Conservation (phyloP, 2,329 filamentous ascomycete species). For the Zelopaecilomyces penicillatus region DNA sequence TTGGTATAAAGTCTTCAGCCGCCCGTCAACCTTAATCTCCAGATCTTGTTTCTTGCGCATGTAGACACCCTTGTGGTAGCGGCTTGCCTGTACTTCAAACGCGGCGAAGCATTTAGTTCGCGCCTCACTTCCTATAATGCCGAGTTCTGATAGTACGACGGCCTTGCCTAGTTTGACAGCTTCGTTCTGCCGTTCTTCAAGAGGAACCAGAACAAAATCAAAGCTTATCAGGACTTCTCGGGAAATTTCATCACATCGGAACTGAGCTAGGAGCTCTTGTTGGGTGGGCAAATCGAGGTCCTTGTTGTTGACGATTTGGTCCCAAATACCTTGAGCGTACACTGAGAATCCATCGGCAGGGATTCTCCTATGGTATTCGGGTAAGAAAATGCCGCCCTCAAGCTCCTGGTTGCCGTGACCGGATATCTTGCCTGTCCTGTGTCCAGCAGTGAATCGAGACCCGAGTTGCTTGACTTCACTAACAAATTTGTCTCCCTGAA, state of each 20-base stretch:
- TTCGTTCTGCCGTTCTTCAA: slow-evolving; percentile 80
- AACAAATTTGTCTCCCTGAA: slow-evolving; percentile 87
- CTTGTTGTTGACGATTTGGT: slow-evolving; percentile 98
- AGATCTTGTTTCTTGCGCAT: slow-evolving; percentile 76
- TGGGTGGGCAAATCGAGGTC: slow-evolving; percentile 94
- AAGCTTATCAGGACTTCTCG: slow-evolving; percentile 80
- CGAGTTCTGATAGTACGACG: slow-evolving; percentile 65
- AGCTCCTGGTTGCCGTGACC: slow-evolving; percentile 61
- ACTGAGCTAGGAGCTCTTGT: slow-evolving; percentile 92
- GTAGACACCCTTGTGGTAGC: slow-evolving; percentile 96
- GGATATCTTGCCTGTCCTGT: slow-evolving; percentile 57
- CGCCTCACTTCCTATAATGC: slow-evolving; percentile 61
- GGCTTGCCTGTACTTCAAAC: slow-evolving; percentile 85
- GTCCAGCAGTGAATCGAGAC: slow-evolving; percentile 72
- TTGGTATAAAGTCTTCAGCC: slow-evolving; percentile 79
- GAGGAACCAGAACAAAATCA: slow-evolving; percentile 69
- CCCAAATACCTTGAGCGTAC: slow-evolving; percentile 92
- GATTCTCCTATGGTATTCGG: slow-evolving; percentile 92
- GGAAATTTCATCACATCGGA: slow-evolving; percentile 93
- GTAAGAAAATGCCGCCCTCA: slow-evolving; percentile 75
- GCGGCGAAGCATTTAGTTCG: slow-evolving; percentile 65
- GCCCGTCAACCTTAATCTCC: slow-evolving; percentile 76
- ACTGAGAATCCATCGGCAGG: slow-evolving; percentile 94
- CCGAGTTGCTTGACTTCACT: slow-evolving; percentile 73
- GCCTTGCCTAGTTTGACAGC: slow-evolving; percentile 64